Evolutionary conservation across 768 basidiomycete species (phyloP).

Genomic region (Melanogaster broomeanus): DNA sequence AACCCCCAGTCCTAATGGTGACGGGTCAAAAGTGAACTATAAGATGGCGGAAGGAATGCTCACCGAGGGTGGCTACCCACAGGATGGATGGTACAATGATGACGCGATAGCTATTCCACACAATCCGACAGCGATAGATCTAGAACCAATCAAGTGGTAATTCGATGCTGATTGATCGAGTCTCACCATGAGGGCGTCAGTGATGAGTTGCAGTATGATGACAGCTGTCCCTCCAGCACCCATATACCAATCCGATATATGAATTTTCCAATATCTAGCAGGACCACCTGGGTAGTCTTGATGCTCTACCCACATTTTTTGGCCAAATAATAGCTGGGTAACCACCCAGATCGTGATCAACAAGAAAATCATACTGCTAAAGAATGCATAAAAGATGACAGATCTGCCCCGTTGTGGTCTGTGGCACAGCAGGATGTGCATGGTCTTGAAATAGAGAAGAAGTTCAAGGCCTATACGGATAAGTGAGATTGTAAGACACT

Average conservation of each 20-base stretch:
- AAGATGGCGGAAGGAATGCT: background rate
- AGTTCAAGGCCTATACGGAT: no score
- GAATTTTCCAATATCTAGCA: constrained; percentile 30
- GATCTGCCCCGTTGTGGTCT: no score
- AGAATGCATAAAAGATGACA: no score
- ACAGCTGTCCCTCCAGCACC: constrained; percentile 31
- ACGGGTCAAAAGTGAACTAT: no score
- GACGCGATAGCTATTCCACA: constrained; percentile 28
- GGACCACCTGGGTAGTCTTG: constrained; percentile 35
- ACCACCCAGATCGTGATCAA: constrained; percentile 35
- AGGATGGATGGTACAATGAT: constrained; percentile 19
- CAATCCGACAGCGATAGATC: constrained; percentile 41
- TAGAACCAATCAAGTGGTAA: constrained; percentile 12
- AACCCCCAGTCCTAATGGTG: constrained; percentile 17
- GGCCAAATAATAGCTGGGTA: constrained; percentile 30
- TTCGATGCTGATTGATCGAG: background rate
- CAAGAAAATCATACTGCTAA: no score
- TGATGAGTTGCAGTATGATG: constrained; percentile 34
- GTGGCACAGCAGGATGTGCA: no score
- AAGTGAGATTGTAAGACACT: no score
- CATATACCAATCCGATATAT: constrained; percentile 30
- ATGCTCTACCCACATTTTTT: constrained; percentile 39
- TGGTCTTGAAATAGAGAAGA: no score
- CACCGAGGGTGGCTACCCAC: constrained; percentile 28
- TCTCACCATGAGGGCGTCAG: constrained; percentile 41